These are phyloP conservation scores for Dendrocalamus sinicus DNA, from an alignment of 176 grass and related monocot genomes.

Conservation along the genomic window DNA sequence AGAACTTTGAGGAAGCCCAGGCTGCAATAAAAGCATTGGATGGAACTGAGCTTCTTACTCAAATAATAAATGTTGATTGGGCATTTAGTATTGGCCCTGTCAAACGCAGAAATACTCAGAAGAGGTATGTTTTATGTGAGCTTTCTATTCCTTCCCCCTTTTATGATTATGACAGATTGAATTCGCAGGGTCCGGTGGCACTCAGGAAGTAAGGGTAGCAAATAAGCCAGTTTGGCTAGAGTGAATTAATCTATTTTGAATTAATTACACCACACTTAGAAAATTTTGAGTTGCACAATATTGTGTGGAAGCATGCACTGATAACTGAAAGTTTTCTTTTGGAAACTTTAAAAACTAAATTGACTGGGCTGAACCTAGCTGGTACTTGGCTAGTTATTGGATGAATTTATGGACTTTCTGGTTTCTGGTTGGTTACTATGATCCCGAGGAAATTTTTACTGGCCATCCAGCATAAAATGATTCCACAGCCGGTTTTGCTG, in stretches of 20 bases:
- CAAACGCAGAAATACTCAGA: conserved; percentile 52
- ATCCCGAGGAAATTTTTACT: not conserved
- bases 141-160: not conserved
- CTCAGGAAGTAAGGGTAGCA: not conserved
- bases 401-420: not conserved
- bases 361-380: not conserved
- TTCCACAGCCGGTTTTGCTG: not conserved
- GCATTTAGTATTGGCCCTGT: conserved; percentile 71
- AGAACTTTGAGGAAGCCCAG: conserved; percentile 62
- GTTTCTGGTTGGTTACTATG: not conserved
- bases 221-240: not conserved
- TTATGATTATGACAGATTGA: conserved; percentile 13
- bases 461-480: not conserved
- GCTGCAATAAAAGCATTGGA: conserved; percentile 68
- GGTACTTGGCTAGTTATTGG: not conserved
- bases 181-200: not conserved
- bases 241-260: not conserved
- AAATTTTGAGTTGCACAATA: not conserved
- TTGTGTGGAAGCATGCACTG: not conserved
- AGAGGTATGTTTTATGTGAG: conserved; percentile 50
- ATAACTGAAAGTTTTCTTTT: not conserved
- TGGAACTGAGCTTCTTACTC: conserved; percentile 57
- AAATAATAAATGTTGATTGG: conserved; percentile 67
- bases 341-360: conserved; percentile 11
- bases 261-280: not conserved